Conservation (phyloP, 140 eudicot species). For the Flaveria floridana region DNA sequence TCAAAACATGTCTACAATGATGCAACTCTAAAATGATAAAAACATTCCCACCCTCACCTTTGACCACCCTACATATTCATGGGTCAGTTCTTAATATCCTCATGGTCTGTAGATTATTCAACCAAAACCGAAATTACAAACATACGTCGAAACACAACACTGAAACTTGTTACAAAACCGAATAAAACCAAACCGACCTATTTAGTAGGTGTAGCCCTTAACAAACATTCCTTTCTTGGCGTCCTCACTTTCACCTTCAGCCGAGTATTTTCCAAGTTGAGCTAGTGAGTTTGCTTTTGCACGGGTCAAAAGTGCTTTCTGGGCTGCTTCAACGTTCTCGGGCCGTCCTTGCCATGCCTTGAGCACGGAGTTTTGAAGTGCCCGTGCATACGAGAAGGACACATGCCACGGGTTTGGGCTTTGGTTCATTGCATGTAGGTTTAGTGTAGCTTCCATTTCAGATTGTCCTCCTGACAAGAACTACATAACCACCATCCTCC, state of each 20-base stretch:
- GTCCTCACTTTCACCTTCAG: constrained; percentile 84
- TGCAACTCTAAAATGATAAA: constrained; percentile 8
- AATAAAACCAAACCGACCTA: not conserved
- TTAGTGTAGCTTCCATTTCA: constrained; percentile 89
- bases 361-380: constrained; percentile 81
- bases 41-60: constrained; percentile 18
- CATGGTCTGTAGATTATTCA: constrained; percentile 35
- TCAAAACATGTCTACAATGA: constrained; percentile 25
- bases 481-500: constrained; percentile 37
- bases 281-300: constrained; percentile 96
- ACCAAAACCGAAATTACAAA: constrained; percentile 29
- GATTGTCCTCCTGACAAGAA: constrained; percentile 97
- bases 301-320: constrained; percentile 74
- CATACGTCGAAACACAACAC: not conserved
- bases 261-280: constrained; percentile 85
- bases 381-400: constrained; percentile 92
- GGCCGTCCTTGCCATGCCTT: constrained; percentile 94
- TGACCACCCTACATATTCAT: not conserved
- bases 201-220: constrained; percentile 83
- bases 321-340: constrained; percentile 78
- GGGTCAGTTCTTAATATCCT: constrained; percentile 18
- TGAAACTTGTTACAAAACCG: constrained; percentile 17
- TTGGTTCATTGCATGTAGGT: constrained; percentile 92
- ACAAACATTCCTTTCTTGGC: constrained; percentile 94
- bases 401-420: constrained; percentile 99